Evolutionary conservation across 768 basidiomycete species (phyloP).

Genomic region (Floccularia luteovirens): DNA sequence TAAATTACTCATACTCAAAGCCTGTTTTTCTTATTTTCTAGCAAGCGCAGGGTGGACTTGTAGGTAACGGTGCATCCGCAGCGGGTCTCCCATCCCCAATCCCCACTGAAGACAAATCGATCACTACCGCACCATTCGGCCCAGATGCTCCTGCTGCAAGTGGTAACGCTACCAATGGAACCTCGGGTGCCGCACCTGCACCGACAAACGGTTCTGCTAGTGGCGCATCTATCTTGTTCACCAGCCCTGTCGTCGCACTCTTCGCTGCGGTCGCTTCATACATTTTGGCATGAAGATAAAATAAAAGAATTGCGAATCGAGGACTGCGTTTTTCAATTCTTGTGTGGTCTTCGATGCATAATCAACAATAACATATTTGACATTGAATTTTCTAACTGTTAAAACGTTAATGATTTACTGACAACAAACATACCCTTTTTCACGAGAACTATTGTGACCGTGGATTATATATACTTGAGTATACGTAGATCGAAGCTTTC

Average conservation of each 20-base stretch:
- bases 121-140: conserved; percentile 15
- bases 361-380: too few relatives aligned
- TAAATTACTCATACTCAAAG: background rate
- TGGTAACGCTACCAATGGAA: conserved; percentile 1
- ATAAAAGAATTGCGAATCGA: too few relatives aligned
- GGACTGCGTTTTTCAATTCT: too few relatives aligned
- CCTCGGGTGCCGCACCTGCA: conserved; percentile 4
- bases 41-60: conserved; percentile 34
- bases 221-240: conserved; percentile 5
- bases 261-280: conserved; percentile 9
- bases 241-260: conserved; percentile 7
- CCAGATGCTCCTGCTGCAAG: conserved; percentile 4
- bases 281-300: conserved; percentile 8
- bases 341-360: too few relatives aligned
- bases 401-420: too few relatives aligned
- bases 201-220: background rate
- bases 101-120: conserved; percentile 20
- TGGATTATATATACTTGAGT: too few relatives aligned
- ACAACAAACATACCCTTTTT: too few relatives aligned
- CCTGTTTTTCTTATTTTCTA: conserved; percentile 10
- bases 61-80: conserved; percentile 41
- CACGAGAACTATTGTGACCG: too few relatives aligned
- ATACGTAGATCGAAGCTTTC: too few relatives aligned
- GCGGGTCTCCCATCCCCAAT: conserved; percentile 33
- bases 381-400: too few relatives aligned